Conservation (phyloP, 306 rosid species). For the Cucurbita ficifolia region DNA sequence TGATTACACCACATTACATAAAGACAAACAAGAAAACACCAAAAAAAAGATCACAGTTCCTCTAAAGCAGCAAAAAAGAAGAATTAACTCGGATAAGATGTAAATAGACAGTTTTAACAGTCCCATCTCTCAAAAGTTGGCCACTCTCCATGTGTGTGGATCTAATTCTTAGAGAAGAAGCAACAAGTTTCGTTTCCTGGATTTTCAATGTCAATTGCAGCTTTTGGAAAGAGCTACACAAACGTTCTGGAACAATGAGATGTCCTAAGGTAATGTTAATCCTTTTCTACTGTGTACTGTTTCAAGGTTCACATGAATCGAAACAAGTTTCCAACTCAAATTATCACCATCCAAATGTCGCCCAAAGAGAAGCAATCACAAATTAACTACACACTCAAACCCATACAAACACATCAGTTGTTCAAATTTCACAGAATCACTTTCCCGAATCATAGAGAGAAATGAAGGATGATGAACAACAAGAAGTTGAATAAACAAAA, state of each 20-base stretch:
- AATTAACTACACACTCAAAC: background rate
- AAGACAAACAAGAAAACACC: background rate
- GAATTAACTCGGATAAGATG: background rate
- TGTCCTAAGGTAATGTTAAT: background rate
- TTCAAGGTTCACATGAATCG: background rate
- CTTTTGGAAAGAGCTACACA: background rate
- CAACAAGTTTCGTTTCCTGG: background rate
- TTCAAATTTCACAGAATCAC: background rate
- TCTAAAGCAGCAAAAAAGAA: background rate
- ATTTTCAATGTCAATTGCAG: background rate
- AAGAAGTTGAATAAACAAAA: background rate
- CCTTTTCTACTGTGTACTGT: background rate
- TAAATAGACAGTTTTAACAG: background rate
- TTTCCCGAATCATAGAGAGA: background rate
- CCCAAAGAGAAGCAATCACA: background rate
- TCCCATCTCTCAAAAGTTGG: background rate
- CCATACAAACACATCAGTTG: background rate
- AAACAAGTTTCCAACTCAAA: background rate
- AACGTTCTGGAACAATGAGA: background rate
- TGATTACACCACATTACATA: background rate
- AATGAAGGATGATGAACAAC: background rate
- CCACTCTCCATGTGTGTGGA: background rate
- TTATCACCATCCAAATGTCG: background rate
- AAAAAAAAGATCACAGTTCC: background rate
- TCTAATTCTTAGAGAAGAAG: background rate